These are phyloP conservation scores for Solanum chilense DNA, from an alignment of 257 asterid species.

Conservation along the genomic window DNA sequence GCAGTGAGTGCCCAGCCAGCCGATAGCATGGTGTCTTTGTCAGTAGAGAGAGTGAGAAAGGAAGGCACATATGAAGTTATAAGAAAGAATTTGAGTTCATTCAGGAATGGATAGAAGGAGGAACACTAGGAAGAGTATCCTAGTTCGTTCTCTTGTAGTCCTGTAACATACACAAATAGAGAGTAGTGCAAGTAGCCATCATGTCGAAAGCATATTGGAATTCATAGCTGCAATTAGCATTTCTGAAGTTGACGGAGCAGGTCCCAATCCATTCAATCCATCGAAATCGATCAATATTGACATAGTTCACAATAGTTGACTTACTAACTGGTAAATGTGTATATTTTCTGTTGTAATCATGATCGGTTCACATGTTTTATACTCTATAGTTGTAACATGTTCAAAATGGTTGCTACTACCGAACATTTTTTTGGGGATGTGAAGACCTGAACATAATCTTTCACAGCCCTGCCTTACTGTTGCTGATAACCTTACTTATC, in stretches of 20 bases:
- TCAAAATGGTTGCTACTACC: neutral
- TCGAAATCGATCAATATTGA: neutral
- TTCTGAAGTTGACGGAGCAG: neutral
- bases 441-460: neutral
- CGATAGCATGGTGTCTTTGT: neutral
- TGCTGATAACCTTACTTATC: neutral
- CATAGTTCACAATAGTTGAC: neutral
- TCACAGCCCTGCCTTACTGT: neutral
- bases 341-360: neutral
- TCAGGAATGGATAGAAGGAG: neutral
- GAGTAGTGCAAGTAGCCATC: neutral
- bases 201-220: neutral
- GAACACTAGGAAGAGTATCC: neutral
- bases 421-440: neutral
- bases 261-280: neutral
- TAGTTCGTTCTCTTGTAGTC: neutral
- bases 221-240: neutral
- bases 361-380: neutral
- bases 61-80: neutral
- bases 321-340: neutral
- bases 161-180: neutral
- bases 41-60: neutral
- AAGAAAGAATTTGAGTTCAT: neutral
- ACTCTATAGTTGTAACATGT: neutral
- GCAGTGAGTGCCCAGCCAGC: neutral